phyloP scores from a whole-genome alignment of 345 rosid genomes.

The Laguncularia racemosa region DNA sequence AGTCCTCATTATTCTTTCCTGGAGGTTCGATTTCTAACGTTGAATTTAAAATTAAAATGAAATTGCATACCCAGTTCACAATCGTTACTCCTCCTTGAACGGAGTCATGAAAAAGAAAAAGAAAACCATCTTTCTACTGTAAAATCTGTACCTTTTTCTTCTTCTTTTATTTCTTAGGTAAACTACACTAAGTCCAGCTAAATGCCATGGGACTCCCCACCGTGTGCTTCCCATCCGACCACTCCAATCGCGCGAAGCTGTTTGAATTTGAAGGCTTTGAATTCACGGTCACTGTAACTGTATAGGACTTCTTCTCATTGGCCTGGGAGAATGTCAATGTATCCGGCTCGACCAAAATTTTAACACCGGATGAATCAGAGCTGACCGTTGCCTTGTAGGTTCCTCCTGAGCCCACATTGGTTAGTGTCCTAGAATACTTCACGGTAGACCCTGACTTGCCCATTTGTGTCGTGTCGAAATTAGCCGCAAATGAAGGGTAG shows the following conservation, averaged over 20 bases:
- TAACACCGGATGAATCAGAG: conserved; percentile 31
- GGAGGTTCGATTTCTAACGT: no score
- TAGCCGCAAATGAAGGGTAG: conserved; percentile 75
- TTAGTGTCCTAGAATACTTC: conserved; percentile 56
- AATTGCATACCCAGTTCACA: no score
- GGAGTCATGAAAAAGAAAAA: no score
- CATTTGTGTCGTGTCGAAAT: conserved; percentile 17
- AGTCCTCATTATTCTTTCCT: no score
- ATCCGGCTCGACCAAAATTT: conserved; percentile 57
- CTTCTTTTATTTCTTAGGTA: neutral
- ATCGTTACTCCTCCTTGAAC: no score
- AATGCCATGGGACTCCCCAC: conserved; percentile 83
- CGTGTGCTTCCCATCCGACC: conserved; percentile 70
- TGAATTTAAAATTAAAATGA: no score
- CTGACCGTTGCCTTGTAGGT: conserved; percentile 44
- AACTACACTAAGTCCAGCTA: conserved; percentile 41
- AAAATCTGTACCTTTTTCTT: neutral
- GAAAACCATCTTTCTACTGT: no score
- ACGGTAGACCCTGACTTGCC: conserved; percentile 18
- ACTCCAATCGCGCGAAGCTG: conserved; percentile 52
- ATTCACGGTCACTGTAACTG: conserved; percentile 53
- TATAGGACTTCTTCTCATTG: conserved; percentile 64
- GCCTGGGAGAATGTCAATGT: conserved; percentile 39
- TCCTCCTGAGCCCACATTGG: conserved; percentile 62
- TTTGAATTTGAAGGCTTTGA: conserved; percentile 29